Percentiles rank a stretch among this genome's conserved stretches.
Conservation (phyloP, 805 yeast species). For the Clavispora phyllophila region DNA sequence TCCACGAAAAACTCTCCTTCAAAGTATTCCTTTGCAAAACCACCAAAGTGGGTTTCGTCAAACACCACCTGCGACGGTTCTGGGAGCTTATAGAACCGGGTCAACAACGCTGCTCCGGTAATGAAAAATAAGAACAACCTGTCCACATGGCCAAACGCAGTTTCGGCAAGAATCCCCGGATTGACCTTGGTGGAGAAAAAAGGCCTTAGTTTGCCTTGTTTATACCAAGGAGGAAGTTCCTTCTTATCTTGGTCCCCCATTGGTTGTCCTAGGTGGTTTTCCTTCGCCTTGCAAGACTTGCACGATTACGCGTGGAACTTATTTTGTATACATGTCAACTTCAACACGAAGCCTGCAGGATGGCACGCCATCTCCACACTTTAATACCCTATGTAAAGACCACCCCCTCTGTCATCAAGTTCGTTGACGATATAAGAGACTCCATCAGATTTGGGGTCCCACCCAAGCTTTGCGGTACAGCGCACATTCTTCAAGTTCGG, state of each 20-base stretch:
- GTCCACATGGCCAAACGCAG: slow-evolving; percentile 15
- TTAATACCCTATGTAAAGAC: slow-evolving; percentile 50
- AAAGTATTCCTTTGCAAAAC: slow-evolving; percentile 40
- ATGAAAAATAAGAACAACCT: slow-evolving; percentile 17
- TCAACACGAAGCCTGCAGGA: background rate
- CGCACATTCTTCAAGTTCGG: slow-evolving; percentile 62
- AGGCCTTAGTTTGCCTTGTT: slow-evolving; percentile 26
- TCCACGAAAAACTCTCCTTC: slow-evolving; percentile 62
- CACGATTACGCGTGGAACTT: background rate
- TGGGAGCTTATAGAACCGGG: slow-evolving; percentile 30
- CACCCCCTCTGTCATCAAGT: slow-evolving; percentile 72
- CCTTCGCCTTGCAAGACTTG: background rate
- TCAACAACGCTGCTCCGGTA: slow-evolving; percentile 19
- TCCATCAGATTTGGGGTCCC: slow-evolving; percentile 56
- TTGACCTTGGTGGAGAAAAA: slow-evolving; percentile 23
- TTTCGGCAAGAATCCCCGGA: slow-evolving; percentile 10
- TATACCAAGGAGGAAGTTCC: slow-evolving; percentile 21
- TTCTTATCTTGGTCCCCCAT: slow-evolving; percentile 1
- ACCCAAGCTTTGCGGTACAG: slow-evolving; percentile 75
- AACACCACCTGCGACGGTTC: slow-evolving; percentile 40
- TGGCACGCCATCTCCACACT: background rate
- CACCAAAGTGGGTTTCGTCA: slow-evolving; percentile 43
- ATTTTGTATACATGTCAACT: background rate
- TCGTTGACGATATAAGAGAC: slow-evolving; percentile 52
- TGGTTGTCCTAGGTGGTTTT: background rate